phyloP scores from a whole-genome alignment of 176 grass and related monocot genomes.

The Pontederia paniculata region DNA sequence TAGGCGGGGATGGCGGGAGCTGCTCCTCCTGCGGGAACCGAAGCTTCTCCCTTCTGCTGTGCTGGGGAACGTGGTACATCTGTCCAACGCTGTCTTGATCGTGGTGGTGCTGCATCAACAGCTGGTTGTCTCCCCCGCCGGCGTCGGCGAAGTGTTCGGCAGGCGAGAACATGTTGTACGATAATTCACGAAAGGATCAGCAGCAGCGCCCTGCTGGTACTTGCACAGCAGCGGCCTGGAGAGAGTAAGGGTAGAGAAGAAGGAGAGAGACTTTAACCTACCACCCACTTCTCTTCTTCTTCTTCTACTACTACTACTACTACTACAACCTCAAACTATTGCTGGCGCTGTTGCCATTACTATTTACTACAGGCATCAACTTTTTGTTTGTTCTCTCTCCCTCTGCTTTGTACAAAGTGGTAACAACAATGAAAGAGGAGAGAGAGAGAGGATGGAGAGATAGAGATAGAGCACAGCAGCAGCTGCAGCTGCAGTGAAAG shows the following conservation, averaged over 20 bases:
- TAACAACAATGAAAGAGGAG: constrained; percentile 18
- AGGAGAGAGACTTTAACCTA: no score
- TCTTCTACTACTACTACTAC: not conserved
- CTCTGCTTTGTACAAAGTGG: not conserved
- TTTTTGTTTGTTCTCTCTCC: constrained; percentile 12
- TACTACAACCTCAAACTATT: not conserved
- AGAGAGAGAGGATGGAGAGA: constrained; percentile 10
- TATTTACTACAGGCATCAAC: constrained; percentile 13
- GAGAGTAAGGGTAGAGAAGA: constrained; percentile 9
- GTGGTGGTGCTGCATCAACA: constrained; percentile 43
- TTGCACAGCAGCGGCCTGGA: constrained; percentile 11
- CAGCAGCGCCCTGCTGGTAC: no score
- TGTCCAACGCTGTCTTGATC: constrained; percentile 23
- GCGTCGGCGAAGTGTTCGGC: constrained; percentile 39
- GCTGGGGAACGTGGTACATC: constrained; percentile 88
- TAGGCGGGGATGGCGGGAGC: constrained; percentile 6
- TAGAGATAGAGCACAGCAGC: constrained; percentile 16
- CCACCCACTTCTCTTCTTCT: not conserved
- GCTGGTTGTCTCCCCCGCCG: constrained; percentile 41
- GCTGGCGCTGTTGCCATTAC: not conserved
- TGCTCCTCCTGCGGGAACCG: constrained; percentile 51
- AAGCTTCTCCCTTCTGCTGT: constrained; percentile 97
- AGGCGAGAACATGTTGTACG: constrained; percentile 7
- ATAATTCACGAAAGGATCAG: no score
- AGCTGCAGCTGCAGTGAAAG: constrained; percentile 40